Evolutionary conservation across 106 monocot species (phyloP).

Genomic region (Allium sativum): DNA sequence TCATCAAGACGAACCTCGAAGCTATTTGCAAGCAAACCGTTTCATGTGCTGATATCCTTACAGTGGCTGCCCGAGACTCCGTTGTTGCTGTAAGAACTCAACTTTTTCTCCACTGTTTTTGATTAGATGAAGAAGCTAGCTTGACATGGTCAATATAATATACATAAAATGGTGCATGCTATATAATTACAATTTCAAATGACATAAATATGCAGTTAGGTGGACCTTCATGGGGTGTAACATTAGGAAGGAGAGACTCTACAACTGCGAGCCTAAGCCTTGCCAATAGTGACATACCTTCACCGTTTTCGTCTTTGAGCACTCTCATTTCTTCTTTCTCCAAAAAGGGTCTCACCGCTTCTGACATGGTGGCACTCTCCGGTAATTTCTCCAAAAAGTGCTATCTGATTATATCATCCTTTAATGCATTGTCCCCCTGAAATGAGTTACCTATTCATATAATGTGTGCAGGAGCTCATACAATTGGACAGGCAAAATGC

Average conservation of each 20-base stretch:
- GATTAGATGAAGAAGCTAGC: neutral
- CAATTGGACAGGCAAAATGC: slow-evolving; percentile 47
- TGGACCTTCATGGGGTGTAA: slow-evolving; percentile 16
- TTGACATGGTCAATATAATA: neutral
- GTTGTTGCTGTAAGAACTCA: slow-evolving; percentile 19
- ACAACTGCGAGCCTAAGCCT: slow-evolving; percentile 13
- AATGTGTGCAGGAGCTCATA: slow-evolving; percentile 26
- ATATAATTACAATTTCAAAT: neutral
- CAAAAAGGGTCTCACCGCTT: slow-evolving; percentile 10
- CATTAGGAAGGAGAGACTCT: slow-evolving; percentile 21
- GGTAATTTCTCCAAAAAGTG: neutral
- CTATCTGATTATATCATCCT: neutral
- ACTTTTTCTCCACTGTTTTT: neutral
- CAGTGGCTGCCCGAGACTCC: slow-evolving; percentile 44
- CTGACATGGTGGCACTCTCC: slow-evolving; percentile 15
- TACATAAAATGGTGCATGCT: neutral
- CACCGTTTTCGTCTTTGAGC: neutral
- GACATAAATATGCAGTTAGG: slow-evolving; percentile 14
- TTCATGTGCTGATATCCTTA: slow-evolving; percentile 57
- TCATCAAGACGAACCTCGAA: slow-evolving; percentile 19
- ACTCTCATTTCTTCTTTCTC: slow-evolving; percentile 15
- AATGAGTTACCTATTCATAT: neutral
- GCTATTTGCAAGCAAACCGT: slow-evolving; percentile 9
- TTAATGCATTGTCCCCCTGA: neutral
- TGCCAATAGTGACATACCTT: slow-evolving; percentile 11